Evolutionary conservation across 2,329 filamentous ascomycete genomes (phyloP), one percentile per base, ranked within the genome.

Genomic region (Hirsutella rhossiliensis): DNA sequence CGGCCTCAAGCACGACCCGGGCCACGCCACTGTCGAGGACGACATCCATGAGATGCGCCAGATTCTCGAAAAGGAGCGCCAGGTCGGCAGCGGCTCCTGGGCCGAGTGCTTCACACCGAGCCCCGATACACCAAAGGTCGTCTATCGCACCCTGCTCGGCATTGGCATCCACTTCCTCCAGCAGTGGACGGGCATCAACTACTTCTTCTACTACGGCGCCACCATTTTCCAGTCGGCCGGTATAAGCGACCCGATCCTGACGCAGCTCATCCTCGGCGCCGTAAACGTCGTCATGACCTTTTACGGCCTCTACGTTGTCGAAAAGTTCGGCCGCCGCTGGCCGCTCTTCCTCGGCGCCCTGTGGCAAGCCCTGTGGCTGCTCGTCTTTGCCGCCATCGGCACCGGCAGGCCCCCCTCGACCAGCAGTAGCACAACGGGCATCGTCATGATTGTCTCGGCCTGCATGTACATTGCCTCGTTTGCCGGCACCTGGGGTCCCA

Each of bases 401-500:
- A 68, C 71, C 29, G 61, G 60, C 9, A 52, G 62, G 37, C 53
- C 68, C 39, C 72, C 69, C 0, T 60, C 61, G 5, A 56, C 58
- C 31, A 72, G 65, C 1, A 69, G 76, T 12, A n/a, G n/a, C n/a
- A n/a, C n/a, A n/a, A n/a, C n/a, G n/a, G 82, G 82, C 11, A 75
- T 78, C 6, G 72, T 80, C 47, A 80, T 87, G 73, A 84, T 87
- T 51, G 76, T 83, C 11, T 76, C 82, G 43, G 78, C 82, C 3
- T 84, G 78, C 61, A 75, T 87, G 67, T 87, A 86, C 62, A 87
- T 87, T 45, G 74, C 78, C 41, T 80, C 76, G 1, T 88, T 85
- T 52, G 82, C 82, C 2, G 50, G 68, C 38, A 84, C 80, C 3
- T 86, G 80, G 80, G 82, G 81, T 12, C 81, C 81, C 0, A 76